phyloP scores from a whole-genome alignment of 805 yeast genomes.

The Cyberlindnera nakhonratchasimensis region DNA sequence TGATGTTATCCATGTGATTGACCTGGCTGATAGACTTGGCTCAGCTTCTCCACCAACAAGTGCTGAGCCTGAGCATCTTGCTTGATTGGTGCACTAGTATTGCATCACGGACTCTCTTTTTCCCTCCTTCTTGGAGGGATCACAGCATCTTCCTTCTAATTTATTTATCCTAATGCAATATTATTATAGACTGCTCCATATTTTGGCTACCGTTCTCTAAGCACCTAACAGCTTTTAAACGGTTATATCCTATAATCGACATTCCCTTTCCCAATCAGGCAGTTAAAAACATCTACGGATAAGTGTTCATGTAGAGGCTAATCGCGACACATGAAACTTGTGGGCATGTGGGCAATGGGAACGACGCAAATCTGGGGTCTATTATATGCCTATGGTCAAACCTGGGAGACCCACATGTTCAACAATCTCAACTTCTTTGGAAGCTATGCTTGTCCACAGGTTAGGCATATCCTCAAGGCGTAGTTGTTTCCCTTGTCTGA shows the following conservation, averaged over 20 bases:
- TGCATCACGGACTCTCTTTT: too few species aligned
- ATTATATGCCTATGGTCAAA: neutral
- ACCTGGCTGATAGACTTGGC: constrained; percentile 8
- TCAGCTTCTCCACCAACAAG: neutral
- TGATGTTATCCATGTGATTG: constrained; percentile 24
- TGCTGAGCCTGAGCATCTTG: constrained; percentile 3
- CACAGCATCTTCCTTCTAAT: too few species aligned
- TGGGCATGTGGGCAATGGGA: neutral
- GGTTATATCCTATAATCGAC: too few species aligned
- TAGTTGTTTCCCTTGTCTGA: too few species aligned
- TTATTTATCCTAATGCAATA: neutral
- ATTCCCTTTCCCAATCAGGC: neutral
- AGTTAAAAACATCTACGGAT: neutral
- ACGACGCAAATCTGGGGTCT: neutral
- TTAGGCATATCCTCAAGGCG: too few species aligned
- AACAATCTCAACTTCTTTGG: too few species aligned
- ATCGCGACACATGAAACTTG: neutral
- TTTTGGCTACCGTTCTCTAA: neutral
- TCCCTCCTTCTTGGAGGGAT: too few species aligned
- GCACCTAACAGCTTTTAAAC: too few species aligned
- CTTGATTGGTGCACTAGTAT: neutral
- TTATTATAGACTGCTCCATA: neutral
- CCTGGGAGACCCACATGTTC: too few species aligned
- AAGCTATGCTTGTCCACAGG: too few species aligned
- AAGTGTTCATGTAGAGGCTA: too few species aligned